These are phyloP conservation scores for Prinsepia uniflora DNA, from an alignment of 306 rosid genomes.

Conservation along the genomic window DNA sequence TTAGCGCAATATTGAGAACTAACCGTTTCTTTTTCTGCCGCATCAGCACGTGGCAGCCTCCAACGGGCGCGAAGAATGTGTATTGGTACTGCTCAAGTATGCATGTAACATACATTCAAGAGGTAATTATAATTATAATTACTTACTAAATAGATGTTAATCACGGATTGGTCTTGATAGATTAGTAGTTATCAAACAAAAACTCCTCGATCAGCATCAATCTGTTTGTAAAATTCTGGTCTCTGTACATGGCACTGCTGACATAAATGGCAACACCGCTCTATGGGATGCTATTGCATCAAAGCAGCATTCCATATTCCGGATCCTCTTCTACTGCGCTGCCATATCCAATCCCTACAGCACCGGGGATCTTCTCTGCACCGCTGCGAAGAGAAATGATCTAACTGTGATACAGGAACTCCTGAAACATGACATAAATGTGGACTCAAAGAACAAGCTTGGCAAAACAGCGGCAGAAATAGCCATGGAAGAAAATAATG, in stretches of 20 bases:
- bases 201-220: not conserved
- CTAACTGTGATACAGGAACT: constrained; percentile 49
- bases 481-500: constrained; percentile 50
- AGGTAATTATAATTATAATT: constrained; percentile 36
- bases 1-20: not conserved
- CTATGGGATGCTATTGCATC: constrained; percentile 72
- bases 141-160: too few species aligned
- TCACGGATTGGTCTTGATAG: too few species aligned
- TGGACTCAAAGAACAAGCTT: constrained; percentile 48
- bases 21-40: constrained; percentile 16
- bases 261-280: constrained; percentile 63
- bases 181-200: too few species aligned
- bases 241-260: constrained; percentile 41
- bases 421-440: constrained; percentile 53
- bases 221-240: not conserved
- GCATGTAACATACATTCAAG: constrained; percentile 49
- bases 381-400: constrained; percentile 54
- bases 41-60: constrained; percentile 82
- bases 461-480: constrained; percentile 49
- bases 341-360: constrained; percentile 46
- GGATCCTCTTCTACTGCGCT: constrained; percentile 49
- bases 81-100: constrained; percentile 60
- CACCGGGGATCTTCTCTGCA: constrained; percentile 56
- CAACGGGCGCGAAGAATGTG: constrained; percentile 71
- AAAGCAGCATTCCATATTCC: constrained; percentile 57